phyloP scores from a whole-genome alignment of 2,329 filamentous ascomycete species.

The Nemania bipapillata region DNA sequence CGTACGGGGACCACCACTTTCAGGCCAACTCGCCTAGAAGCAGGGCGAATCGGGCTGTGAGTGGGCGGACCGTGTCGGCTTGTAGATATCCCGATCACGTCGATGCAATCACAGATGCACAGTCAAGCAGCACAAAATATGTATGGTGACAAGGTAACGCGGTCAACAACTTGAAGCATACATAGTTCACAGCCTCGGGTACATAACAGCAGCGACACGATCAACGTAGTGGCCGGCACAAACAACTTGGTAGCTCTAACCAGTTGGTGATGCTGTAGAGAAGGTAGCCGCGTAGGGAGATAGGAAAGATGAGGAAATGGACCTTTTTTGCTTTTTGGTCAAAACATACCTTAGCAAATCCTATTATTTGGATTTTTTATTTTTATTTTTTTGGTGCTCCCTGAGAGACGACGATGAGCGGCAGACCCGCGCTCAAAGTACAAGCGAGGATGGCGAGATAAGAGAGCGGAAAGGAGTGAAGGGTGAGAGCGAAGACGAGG shows the following conservation, averaged over 20 bases:
- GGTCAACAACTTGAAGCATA: slow-evolving; percentile 28
- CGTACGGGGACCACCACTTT: slow-evolving; percentile 13
- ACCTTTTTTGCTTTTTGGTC: neutral
- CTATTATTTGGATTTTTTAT: neutral
- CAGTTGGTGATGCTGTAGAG: neutral
- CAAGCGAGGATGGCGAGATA: slow-evolving; percentile 20
- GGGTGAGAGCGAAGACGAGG: slow-evolving; percentile 37
- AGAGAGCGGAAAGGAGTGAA: slow-evolving; percentile 17
- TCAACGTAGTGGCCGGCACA: neutral
- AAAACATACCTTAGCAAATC: slow-evolving; percentile 29
- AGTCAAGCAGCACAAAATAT: slow-evolving; percentile 35
- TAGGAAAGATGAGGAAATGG: slow-evolving; percentile 1
- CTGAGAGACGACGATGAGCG: slow-evolving; percentile 9
- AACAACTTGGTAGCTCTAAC: neutral
- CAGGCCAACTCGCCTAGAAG: slow-evolving; percentile 15
- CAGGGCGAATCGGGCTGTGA: slow-evolving; percentile 9
- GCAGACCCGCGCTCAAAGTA: slow-evolving; percentile 9
- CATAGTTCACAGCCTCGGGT: slow-evolving; percentile 39
- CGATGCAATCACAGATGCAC: slow-evolving; percentile 38
- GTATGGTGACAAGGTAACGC: slow-evolving; percentile 33
- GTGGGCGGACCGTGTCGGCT: neutral
- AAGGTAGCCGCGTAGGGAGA: neutral
- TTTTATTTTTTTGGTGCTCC: slow-evolving; percentile 10
- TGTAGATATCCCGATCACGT: slow-evolving; percentile 30
- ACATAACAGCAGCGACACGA: slow-evolving; percentile 24